Conservation (phyloP, 164 flowering plant species). For the Tetrastigma voinierianum region DNA sequence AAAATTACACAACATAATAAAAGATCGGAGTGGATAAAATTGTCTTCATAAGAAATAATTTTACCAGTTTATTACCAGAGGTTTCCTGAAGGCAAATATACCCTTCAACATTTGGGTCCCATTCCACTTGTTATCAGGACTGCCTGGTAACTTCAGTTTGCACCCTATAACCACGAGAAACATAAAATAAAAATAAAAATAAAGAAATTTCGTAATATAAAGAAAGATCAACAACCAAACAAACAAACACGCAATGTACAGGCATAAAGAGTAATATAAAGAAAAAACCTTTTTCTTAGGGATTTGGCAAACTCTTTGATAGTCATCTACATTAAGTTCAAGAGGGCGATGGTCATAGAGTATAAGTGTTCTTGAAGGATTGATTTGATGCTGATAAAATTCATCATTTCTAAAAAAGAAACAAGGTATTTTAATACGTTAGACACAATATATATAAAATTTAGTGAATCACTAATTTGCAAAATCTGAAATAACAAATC, state of each 20-base stretch:
- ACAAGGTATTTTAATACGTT: too few species aligned
- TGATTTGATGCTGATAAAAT: neutral
- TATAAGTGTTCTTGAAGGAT: constrained; percentile 1
- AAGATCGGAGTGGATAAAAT: neutral
- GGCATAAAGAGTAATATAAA: neutral
- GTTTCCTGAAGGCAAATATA: constrained; percentile 57
- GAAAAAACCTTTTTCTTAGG: constrained; percentile 67
- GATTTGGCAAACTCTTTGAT: constrained; percentile 57
- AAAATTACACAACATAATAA: neutral
- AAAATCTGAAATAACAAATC: too few species aligned
- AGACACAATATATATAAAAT: too few species aligned
- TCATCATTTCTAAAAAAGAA: constrained; percentile 30
- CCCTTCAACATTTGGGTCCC: constrained; percentile 52
- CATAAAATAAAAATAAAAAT: neutral
- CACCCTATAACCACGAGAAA: constrained; percentile 46
- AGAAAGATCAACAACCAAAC: too few species aligned
- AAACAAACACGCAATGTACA: neutral
- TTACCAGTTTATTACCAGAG: constrained; percentile 44
- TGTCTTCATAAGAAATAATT: neutral
- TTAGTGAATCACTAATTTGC: too few species aligned
- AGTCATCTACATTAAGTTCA: constrained; percentile 61
- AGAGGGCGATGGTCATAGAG: constrained; percentile 72
- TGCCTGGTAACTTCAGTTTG: constrained; percentile 75
- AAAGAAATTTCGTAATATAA: too few species aligned
- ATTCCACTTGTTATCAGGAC: constrained; percentile 51